phyloP scores from a whole-genome alignment of 2,329 filamentous ascomycete species.

The Cryoendolithus antarcticus region DNA sequence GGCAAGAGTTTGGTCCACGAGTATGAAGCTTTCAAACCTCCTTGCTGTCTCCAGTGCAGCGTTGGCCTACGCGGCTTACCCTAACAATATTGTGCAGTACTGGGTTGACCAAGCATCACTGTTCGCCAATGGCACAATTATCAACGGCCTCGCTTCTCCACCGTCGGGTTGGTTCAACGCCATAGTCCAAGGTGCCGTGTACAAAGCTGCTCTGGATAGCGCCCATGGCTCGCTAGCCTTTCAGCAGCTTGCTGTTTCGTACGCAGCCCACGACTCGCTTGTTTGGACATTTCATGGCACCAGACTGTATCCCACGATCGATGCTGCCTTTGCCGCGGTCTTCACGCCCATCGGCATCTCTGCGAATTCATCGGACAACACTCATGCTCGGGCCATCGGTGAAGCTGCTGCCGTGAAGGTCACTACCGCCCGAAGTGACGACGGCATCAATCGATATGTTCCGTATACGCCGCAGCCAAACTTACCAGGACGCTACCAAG shows the following conservation, averaged over 20 bases:
- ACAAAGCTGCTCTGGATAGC: slow-evolving; percentile 14
- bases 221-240: slow-evolving; percentile 14
- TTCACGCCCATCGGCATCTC: slow-evolving; percentile 12
- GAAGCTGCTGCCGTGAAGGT: slow-evolving; percentile 12
- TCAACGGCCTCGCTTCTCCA: slow-evolving; percentile 16
- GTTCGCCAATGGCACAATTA: slow-evolving; percentile 16
- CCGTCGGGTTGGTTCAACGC: slow-evolving; percentile 20
- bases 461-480: slow-evolving; percentile 10
- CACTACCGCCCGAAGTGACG: slow-evolving; percentile 13
- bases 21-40: not conserved
- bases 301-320: slow-evolving; percentile 15
- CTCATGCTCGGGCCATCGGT: slow-evolving; percentile 11
- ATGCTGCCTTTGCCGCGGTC: slow-evolving; percentile 12
- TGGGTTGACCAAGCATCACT: slow-evolving; percentile 15
- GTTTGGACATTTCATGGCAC: slow-evolving; percentile 20
- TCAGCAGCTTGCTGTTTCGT: slow-evolving; percentile 20
- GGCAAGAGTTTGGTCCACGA: not conserved
- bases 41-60: not conserved
- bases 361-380: slow-evolving; percentile 9
- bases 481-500: slow-evolving; percentile 17
- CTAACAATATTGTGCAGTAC: slow-evolving; percentile 6
- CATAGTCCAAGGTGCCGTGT: slow-evolving; percentile 17
- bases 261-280: slow-evolving; percentile 19
- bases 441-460: slow-evolving; percentile 16
- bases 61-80: slow-evolving; percentile 4